These are phyloP conservation scores for Urostyla sp. DNA, from an alignment of 73 alveolate species.

Conservation along the genomic window DNA sequence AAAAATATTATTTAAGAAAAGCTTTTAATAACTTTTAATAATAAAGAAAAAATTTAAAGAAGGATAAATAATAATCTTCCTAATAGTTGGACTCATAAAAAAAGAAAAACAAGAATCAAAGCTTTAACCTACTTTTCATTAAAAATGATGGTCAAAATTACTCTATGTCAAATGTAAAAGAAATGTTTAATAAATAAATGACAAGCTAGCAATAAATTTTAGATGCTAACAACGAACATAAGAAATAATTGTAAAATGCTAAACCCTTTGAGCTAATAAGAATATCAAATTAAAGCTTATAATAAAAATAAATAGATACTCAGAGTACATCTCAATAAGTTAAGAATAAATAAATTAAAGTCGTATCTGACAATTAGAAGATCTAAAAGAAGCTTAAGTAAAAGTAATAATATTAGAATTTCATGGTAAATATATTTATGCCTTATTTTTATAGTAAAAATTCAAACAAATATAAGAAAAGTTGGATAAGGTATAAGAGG, in stretches of 20 bases:
- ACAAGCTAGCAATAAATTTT: background rate
- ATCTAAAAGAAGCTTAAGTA: background rate
- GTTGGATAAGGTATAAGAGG: slow-evolving; percentile 32
- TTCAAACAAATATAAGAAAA: slow-evolving; percentile 37
- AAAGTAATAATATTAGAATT: slow-evolving; percentile 7
- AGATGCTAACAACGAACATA: background rate
- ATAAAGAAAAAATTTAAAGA: background rate
- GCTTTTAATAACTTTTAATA: background rate
- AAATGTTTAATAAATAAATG: background rate
- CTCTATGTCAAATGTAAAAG: slow-evolving; percentile 4
- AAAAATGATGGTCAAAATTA: slow-evolving; percentile 39
- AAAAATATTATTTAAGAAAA: background rate
- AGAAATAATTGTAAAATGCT: slow-evolving; percentile 2
- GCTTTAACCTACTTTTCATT: slow-evolving; percentile 34
- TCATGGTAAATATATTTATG: background rate
- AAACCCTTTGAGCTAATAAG: slow-evolving; percentile 40
- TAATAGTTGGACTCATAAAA: background rate
- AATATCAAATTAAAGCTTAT: background rate
- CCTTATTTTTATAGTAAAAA: slow-evolving; percentile 9
- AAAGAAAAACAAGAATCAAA: background rate
- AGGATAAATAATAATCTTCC: background rate
- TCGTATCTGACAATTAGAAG: background rate
- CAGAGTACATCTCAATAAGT: background rate
- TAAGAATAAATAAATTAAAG: background rate
- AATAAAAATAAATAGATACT: background rate